A percentile compares a stretch with the other conserved stretches of the same genome.
These are phyloP conservation scores for Suillus subaureus DNA, from an alignment of 768 basidiomycete species.

Conservation along the genomic window DNA sequence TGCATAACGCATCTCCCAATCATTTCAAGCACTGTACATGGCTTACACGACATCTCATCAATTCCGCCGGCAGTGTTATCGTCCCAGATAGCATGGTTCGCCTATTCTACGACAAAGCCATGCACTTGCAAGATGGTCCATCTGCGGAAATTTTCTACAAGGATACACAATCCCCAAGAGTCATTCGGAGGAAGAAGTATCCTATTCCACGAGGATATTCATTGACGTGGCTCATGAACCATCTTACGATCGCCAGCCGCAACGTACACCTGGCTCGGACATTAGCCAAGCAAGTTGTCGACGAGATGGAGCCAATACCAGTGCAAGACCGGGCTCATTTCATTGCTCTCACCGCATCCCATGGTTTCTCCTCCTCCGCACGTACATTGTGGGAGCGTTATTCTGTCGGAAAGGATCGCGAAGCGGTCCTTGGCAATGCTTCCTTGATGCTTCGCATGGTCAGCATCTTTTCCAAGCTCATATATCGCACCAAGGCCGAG, in stretches of 20 bases:
- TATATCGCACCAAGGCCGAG: constrained; percentile 22
- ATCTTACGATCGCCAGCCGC: constrained; percentile 40
- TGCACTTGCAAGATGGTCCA: constrained; percentile 25
- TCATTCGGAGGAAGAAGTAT: constrained; percentile 40
- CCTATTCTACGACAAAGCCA: constrained; percentile 48
- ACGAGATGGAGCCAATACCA: constrained; percentile 43
- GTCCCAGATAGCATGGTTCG: constrained; percentile 49
- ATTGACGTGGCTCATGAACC: constrained; percentile 55
- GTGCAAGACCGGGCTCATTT: constrained; percentile 49
- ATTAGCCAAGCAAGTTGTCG: constrained; percentile 52
- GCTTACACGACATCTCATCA: constrained; percentile 44
- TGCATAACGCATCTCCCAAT: constrained; percentile 36
- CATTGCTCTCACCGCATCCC: constrained; percentile 46
- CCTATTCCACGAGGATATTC: constrained; percentile 50
- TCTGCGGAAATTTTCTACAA: constrained; percentile 50
- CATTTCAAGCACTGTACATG: constrained; percentile 43
- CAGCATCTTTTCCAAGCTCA: constrained; percentile 39
- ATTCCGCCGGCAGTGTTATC: constrained; percentile 26
- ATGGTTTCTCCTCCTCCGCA: constrained; percentile 51
- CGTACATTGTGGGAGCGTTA: constrained; percentile 62
- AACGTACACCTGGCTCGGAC: constrained; percentile 49
- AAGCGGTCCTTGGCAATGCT: constrained; percentile 46
- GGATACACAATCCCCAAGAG: constrained; percentile 40
- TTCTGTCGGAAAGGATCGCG: constrained; percentile 42
- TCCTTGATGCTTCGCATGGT: constrained; percentile 45